phyloP scores from a whole-genome alignment of 106 monocot genomes.

The Allium cepa region DNA sequence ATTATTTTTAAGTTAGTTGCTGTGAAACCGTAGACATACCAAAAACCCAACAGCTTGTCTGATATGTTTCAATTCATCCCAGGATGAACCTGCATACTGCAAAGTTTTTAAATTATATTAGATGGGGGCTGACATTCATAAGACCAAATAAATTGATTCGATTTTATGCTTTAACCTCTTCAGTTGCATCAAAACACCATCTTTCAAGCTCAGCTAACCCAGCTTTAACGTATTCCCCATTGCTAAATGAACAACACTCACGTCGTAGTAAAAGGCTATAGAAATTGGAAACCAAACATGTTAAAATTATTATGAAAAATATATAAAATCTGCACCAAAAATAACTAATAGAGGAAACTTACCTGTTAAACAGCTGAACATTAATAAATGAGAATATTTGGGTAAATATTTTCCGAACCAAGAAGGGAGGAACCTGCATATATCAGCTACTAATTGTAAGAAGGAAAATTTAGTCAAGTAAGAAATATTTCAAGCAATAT shows the following conservation, averaged over 20 bases:
- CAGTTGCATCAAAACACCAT: slow-evolving; percentile 73
- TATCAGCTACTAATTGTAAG: background rate
- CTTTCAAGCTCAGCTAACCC: slow-evolving; percentile 69
- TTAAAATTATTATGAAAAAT: background rate
- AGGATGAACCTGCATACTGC: slow-evolving; percentile 57
- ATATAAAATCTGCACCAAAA: background rate
- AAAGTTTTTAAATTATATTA: background rate
- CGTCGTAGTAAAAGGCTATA: slow-evolving; percentile 63
- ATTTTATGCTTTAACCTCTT: slow-evolving; percentile 37
- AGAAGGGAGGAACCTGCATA: slow-evolving; percentile 74
- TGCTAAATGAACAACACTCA: slow-evolving; percentile 83
- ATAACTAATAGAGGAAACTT: background rate
- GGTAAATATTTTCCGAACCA: slow-evolving; percentile 75
- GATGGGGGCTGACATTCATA: background rate
- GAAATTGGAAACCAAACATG: background rate
- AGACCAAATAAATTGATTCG: background rate
- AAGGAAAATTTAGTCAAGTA: background rate
- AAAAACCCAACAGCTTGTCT: slow-evolving; percentile 72
- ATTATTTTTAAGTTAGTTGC: background rate
- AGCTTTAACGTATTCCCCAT: slow-evolving; percentile 75
- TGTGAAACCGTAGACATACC: slow-evolving; percentile 24
- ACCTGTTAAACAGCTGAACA: slow-evolving; percentile 90
- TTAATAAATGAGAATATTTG: slow-evolving; percentile 76
- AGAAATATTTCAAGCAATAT: background rate
- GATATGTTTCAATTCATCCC: slow-evolving; percentile 74